phyloP scores from a whole-genome alignment of 2,329 filamentous ascomycete genomes.

The Pseudogymnoascus sp. region DNA sequence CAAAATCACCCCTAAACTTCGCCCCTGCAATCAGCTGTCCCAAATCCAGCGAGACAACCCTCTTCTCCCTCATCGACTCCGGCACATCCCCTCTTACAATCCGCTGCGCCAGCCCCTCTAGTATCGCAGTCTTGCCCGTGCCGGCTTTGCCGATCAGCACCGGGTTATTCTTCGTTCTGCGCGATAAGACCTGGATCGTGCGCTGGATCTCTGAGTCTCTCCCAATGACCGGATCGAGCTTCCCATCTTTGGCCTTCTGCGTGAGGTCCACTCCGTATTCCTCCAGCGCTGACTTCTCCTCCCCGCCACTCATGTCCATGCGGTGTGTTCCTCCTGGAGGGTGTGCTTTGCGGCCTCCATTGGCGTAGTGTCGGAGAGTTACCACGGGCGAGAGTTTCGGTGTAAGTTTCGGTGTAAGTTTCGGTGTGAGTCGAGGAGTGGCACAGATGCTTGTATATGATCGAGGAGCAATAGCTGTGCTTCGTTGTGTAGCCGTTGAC shows the following conservation, averaged over 20 bases:
- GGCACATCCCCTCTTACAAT: slow-evolving; percentile 91
- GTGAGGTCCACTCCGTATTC: slow-evolving; percentile 89
- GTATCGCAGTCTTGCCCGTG: slow-evolving; percentile 87
- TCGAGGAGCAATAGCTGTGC: background rate
- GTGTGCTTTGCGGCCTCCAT: slow-evolving; percentile 62
- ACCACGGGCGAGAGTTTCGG: slow-evolving; percentile 33
- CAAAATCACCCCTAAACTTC: slow-evolving; percentile 93
- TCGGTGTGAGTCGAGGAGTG: slow-evolving; percentile 7
- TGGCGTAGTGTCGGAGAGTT: slow-evolving; percentile 50
- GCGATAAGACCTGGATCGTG: slow-evolving; percentile 86
- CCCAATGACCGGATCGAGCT: slow-evolving; percentile 92
- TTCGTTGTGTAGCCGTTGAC: background rate
- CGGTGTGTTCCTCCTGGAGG: slow-evolving; percentile 88
- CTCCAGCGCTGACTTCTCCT: slow-evolving; percentile 80
- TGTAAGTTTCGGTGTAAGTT: slow-evolving; percentile 13
- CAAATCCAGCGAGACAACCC: slow-evolving; percentile 78
- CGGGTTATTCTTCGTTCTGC: slow-evolving; percentile 79
- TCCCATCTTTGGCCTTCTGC: slow-evolving; percentile 73
- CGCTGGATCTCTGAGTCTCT: slow-evolving; percentile 85
- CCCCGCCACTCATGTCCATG: slow-evolving; percentile 74
- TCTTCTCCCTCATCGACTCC: slow-evolving; percentile 91
- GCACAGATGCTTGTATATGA: slow-evolving; percentile 11
- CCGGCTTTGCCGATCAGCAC: slow-evolving; percentile 84
- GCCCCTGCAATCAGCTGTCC: slow-evolving; percentile 91
- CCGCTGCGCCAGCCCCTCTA: slow-evolving; percentile 82